phyloP scores from a whole-genome alignment of 2,329 filamentous ascomycete species.

The Penicillium sp. region DNA sequence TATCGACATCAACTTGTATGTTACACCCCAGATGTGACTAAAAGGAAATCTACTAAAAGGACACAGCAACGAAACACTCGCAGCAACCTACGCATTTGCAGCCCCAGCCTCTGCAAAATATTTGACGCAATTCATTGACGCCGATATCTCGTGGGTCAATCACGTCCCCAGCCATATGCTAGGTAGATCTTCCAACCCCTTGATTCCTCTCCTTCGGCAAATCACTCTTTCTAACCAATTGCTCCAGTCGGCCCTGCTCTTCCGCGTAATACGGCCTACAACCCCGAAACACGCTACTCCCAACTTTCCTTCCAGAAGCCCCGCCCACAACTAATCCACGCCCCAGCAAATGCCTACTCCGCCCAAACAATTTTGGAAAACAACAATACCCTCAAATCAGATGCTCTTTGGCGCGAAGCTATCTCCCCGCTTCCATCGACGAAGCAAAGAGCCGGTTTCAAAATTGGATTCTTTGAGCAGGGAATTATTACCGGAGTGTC shows the following conservation, averaged over 20 bases:
- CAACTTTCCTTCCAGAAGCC: conserved; percentile 50
- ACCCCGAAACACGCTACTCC: conserved; percentile 48
- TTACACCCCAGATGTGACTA: background rate
- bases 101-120: conserved; percentile 60
- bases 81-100: conserved; percentile 60
- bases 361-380: conserved; percentile 19
- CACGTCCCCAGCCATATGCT: conserved; percentile 61
- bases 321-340: conserved; percentile 48
- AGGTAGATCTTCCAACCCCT: conserved; percentile 29
- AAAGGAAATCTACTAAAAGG: background rate
- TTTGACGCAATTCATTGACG: conserved; percentile 59
- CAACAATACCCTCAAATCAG: conserved; percentile 20
- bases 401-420: conserved; percentile 32
- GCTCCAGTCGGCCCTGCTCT: conserved; percentile 28
- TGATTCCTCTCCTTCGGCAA: background rate
- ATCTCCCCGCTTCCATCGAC: conserved; percentile 39
- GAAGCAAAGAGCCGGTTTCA: conserved; percentile 31
- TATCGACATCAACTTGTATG: conserved; percentile 51
- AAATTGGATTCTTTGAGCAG: conserved; percentile 55
- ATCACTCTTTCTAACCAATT: background rate
- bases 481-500: conserved; percentile 45
- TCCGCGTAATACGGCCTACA: conserved; percentile 41
- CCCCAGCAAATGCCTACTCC: conserved; percentile 19
- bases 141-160: conserved; percentile 59
- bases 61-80: conserved; percentile 35